phyloP scores from a whole-genome alignment of 2,329 filamentous ascomycete genomes.

The Verticillium klebahnii region DNA sequence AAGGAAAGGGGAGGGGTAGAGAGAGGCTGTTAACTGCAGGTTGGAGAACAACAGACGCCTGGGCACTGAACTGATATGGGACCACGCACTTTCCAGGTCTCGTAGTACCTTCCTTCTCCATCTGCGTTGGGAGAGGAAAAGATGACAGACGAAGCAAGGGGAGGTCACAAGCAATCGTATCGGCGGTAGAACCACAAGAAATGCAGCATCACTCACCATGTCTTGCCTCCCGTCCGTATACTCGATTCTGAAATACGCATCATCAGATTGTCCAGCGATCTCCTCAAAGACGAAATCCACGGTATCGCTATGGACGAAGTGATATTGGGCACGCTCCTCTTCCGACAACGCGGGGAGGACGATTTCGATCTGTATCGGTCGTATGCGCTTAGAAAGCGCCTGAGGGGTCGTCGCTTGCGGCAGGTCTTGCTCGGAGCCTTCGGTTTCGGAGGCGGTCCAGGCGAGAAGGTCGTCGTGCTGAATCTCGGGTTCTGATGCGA shows the following conservation, averaged over 20 bases:
- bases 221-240: slow-evolving; percentile 42
- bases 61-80: no score
- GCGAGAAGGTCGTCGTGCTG: not conserved
- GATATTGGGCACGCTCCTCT: slow-evolving; percentile 24
- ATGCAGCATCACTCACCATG: slow-evolving; percentile 30
- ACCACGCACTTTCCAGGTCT: no score
- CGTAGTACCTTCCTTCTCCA: no score
- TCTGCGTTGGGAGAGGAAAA: no score
- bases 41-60: no score
- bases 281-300: slow-evolving; percentile 31
- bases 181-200: not conserved
- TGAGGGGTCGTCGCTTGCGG: not conserved
- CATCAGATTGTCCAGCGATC: slow-evolving; percentile 14
- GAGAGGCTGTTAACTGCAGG: no score
- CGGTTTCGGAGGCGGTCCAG: not conserved
- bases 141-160: not conserved
- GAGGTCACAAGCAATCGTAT: not conserved
- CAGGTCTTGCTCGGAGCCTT: not conserved
- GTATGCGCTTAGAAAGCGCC: not conserved
- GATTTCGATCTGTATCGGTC: slow-evolving; percentile 20
- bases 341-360: slow-evolving; percentile 20
- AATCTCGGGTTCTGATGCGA: not conserved
- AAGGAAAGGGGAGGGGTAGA: no score
- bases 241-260: slow-evolving; percentile 31
- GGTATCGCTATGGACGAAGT: slow-evolving; percentile 25